These are phyloP conservation scores for Penicillium brevicompactum DNA, from an alignment of 2,329 filamentous ascomycete genomes.

Conservation along the genomic window DNA sequence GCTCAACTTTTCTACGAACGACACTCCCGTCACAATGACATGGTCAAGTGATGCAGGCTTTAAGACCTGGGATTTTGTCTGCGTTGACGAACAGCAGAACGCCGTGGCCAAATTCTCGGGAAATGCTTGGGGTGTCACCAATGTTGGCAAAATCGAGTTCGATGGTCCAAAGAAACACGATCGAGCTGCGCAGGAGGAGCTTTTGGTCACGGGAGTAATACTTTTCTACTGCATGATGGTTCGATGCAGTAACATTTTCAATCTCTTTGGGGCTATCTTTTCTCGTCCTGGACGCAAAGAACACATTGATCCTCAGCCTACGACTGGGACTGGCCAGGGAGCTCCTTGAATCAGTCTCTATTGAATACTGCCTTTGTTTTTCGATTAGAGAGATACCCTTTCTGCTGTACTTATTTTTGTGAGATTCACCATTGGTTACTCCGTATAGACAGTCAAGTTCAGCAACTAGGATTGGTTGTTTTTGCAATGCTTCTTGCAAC, in stretches of 20 bases:
- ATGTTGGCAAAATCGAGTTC: constrained; percentile 31
- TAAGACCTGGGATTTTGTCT: constrained; percentile 36
- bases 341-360: neutral
- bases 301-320: constrained; percentile 6
- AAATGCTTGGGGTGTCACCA: constrained; percentile 28
- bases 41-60: constrained; percentile 30
- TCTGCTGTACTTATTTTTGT: too few species aligned
- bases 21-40: constrained; percentile 26
- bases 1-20: constrained; percentile 20
- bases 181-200: constrained; percentile 28
- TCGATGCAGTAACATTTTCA: constrained; percentile 25
- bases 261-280: constrained; percentile 29
- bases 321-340: neutral
- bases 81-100: constrained; percentile 29
- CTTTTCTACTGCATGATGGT: constrained; percentile 30
- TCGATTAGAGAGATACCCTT: too few species aligned
- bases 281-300: constrained; percentile 18
- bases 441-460: too few species aligned
- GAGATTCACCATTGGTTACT: too few species aligned
- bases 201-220: constrained; percentile 33
- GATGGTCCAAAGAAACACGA: constrained; percentile 19
- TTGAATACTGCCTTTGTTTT: too few species aligned
- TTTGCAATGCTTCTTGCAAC: too few species aligned
- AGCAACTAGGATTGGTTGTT: too few species aligned
- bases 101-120: constrained; percentile 31